Conservation (phyloP, 805 yeast species). For the Starmerella gropengiesseri region DNA sequence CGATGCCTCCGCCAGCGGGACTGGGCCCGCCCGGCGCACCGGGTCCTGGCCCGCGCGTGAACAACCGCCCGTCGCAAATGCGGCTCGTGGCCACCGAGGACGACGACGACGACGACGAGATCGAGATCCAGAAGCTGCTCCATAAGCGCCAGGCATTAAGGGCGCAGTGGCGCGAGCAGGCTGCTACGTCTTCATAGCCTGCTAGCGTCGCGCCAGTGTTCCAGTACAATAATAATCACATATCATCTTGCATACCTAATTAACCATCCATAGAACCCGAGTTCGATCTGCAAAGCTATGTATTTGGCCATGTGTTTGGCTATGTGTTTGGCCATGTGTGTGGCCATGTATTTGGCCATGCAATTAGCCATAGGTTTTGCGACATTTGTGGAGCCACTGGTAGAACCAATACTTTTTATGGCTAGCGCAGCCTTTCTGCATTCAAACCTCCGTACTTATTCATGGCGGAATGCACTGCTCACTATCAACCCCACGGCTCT, state of each 20-base stretch:
- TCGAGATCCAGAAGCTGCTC: slow-evolving; percentile 20
- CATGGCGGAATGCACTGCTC: no score
- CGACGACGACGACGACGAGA: slow-evolving; percentile 21
- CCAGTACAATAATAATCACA: not conserved
- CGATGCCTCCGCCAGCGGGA: not conserved
- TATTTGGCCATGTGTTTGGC: no score
- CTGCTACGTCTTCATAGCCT: not conserved
- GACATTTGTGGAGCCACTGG: no score
- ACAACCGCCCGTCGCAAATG: slow-evolving; percentile 22
- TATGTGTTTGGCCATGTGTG: no score
- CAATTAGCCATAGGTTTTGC: no score
- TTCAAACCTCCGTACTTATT: no score
- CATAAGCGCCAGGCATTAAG: slow-evolving; percentile 21
- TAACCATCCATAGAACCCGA: not conserved
- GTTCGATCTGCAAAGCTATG: no score
- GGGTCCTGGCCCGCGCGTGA: not conserved
- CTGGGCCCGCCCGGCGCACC: not conserved
- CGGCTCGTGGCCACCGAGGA: slow-evolving; percentile 16
- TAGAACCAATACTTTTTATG: no score
- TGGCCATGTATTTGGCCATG: no score
- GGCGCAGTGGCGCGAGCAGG: slow-evolving; percentile 20
- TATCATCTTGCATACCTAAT: not conserved
- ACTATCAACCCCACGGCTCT: not conserved
- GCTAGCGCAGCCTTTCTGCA: no score
- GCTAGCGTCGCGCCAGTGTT: not conserved